Conservation (phyloP, 2,329 filamentous ascomycete genomes). For the Cytospora piceicola region DNA sequence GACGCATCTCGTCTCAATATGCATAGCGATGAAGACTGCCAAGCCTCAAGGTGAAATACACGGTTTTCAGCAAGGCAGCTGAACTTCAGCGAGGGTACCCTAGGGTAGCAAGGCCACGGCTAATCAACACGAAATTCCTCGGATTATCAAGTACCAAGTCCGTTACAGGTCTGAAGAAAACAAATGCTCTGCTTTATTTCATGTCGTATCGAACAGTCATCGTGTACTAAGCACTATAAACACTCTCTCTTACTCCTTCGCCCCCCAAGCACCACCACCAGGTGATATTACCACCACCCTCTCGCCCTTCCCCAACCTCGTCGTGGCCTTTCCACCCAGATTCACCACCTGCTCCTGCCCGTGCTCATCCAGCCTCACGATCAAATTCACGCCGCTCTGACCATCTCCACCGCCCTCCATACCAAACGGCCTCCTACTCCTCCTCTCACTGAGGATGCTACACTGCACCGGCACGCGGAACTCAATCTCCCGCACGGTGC, state of each 20-base stretch:
- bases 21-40: background rate
- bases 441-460: slow-evolving; percentile 70
- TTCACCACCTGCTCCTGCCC: slow-evolving; percentile 49
- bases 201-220: background rate
- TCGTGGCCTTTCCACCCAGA: slow-evolving; percentile 63
- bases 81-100: background rate
- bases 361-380: slow-evolving; percentile 51
- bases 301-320: slow-evolving; percentile 62
- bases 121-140: too few relatives aligned
- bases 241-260: background rate
- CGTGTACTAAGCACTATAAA: background rate
- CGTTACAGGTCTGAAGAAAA: too few relatives aligned
- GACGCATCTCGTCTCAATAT: background rate
- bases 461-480: slow-evolving; percentile 71
- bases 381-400: slow-evolving; percentile 69
- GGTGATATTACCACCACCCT: slow-evolving; percentile 65
- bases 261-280: slow-evolving; percentile 64
- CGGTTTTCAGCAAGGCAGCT: background rate
- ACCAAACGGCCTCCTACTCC: slow-evolving; percentile 73
- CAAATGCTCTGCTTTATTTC: background rate
- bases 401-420: slow-evolving; percentile 71
- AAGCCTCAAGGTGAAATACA: background rate
- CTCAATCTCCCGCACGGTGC: slow-evolving; percentile 72
- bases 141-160: too few relatives aligned
- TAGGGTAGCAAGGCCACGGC: too few relatives aligned